Evolutionary conservation across 768 basidiomycete genomes (phyloP).

Genomic region (Filobasidium floriforme): DNA sequence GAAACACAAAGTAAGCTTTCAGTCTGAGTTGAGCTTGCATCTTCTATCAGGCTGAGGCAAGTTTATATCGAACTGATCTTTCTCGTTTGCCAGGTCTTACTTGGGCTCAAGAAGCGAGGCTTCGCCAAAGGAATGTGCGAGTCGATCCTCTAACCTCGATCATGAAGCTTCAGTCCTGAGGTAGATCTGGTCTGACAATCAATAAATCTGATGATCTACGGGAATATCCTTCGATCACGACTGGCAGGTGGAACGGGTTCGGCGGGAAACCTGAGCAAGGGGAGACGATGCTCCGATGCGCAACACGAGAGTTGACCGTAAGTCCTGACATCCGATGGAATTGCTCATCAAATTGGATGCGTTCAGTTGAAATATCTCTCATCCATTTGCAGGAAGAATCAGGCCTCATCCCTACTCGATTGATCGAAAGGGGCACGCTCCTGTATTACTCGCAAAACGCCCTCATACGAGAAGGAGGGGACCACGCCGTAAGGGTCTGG

Average conservation of each 20-base stretch:
- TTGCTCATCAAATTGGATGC: not conserved
- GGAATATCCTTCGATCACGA: not conserved
- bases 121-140: slow-evolving; percentile 35
- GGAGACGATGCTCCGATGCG: slow-evolving; percentile 64
- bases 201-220: too few species aligned
- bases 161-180: not conserved
- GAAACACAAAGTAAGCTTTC: slow-evolving; percentile 12
- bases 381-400: slow-evolving; percentile 78
- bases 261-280: slow-evolving; percentile 76
- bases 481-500: slow-evolving; percentile 57
- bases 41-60: not conserved
- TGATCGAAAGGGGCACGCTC: slow-evolving; percentile 44
- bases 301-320: slow-evolving; percentile 55
- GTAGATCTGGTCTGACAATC: not conserved
- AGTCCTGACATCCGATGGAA: slow-evolving; percentile 7
- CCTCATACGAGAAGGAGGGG: slow-evolving; percentile 50
- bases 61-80: not conserved
- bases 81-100: slow-evolving; percentile 29
- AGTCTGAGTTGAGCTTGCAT: too few species aligned
- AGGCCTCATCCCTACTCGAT: slow-evolving; percentile 54
- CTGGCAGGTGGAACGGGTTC: slow-evolving; percentile 71
- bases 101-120: slow-evolving; percentile 42
- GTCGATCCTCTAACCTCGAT: not conserved
- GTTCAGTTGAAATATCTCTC: not conserved
- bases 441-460: slow-evolving; percentile 59